Percentiles rank a stretch among this genome's conserved stretches.
These are phyloP conservation scores for Termitomyces sp. DNA, from an alignment of 768 basidiomycete species.

Conservation along the genomic window DNA sequence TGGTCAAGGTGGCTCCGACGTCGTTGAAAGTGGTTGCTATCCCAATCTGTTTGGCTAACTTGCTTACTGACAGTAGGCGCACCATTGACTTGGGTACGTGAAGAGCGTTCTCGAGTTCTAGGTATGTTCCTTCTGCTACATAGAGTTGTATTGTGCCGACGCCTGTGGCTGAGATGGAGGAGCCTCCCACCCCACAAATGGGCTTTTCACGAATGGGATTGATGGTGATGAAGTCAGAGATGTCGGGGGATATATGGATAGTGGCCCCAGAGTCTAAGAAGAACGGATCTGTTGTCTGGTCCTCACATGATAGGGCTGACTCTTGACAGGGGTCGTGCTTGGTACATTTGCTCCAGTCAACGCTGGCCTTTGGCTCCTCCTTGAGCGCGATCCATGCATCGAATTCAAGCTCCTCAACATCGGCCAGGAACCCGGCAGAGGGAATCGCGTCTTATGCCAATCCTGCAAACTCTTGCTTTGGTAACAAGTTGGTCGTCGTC, in stretches of 20 bases:
- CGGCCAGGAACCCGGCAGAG: too few species aligned
- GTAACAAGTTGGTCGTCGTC: too few species aligned
- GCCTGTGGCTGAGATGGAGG: background rate
- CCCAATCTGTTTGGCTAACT: background rate
- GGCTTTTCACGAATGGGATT: background rate
- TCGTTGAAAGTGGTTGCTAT: background rate
- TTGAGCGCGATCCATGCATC: too few species aligned
- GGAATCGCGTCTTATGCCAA: too few species aligned
- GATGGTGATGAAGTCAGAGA: background rate
- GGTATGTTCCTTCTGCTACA: background rate
- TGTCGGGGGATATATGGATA: background rate
- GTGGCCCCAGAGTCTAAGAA: background rate
- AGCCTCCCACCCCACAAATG: background rate
- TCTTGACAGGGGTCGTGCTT: too few species aligned
- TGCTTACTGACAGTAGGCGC: background rate
- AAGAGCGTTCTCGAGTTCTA: background rate
- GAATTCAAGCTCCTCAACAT: too few species aligned
- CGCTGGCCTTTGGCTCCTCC: too few species aligned
- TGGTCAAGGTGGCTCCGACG: background rate
- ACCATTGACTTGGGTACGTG: background rate
- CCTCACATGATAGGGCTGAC: too few species aligned
- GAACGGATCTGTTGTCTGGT: too few species aligned
- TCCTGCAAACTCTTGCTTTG: too few species aligned
- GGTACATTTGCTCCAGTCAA: too few species aligned
- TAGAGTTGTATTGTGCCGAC: background rate